A percentile compares a stretch with the other conserved stretches of the same genome.
These are phyloP conservation scores for Sedum album DNA, from an alignment of 164 flowering plant species.

Conservation along the genomic window DNA sequence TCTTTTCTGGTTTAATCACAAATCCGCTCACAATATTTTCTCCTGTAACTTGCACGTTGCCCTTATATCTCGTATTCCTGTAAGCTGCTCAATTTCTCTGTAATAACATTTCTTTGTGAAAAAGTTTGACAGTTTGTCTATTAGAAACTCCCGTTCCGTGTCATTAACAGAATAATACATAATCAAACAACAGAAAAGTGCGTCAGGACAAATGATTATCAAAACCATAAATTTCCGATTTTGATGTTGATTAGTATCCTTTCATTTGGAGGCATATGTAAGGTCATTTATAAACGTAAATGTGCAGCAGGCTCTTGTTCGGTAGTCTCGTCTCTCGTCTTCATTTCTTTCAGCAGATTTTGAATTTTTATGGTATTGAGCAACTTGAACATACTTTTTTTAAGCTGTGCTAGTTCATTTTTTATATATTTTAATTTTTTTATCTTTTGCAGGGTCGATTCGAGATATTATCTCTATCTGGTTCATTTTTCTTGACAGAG, in stretches of 20 bases:
- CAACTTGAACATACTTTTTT: conserved; percentile 3
- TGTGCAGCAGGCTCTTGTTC: not conserved
- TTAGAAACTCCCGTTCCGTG: not conserved
- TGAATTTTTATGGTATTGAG: not conserved
- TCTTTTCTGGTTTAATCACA: not conserved
- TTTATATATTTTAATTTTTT: not conserved
- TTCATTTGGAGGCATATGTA: too few relatives aligned
- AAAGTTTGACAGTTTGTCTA: too few relatives aligned
- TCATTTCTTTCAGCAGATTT: not conserved
- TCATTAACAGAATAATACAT: not conserved
- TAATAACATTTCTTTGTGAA: not conserved
- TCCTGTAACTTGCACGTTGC: not conserved
- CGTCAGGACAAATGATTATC: too few relatives aligned
- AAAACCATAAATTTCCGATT: too few relatives aligned
- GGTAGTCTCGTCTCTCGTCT: too few relatives aligned
- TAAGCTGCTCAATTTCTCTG: not conserved
- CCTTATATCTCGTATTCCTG: not conserved
- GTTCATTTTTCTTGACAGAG: conserved; percentile 69
- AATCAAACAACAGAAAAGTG: not conserved
- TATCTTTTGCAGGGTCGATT: conserved; percentile 61
- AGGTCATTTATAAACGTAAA: not conserved
- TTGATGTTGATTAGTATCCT: not conserved
- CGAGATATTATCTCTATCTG: conserved; percentile 79
- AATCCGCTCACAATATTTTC: not conserved
- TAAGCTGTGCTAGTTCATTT: not conserved